Conservation (phyloP, 2,329 filamentous ascomycete genomes). For the Xylaria hypoxylon region DNA sequence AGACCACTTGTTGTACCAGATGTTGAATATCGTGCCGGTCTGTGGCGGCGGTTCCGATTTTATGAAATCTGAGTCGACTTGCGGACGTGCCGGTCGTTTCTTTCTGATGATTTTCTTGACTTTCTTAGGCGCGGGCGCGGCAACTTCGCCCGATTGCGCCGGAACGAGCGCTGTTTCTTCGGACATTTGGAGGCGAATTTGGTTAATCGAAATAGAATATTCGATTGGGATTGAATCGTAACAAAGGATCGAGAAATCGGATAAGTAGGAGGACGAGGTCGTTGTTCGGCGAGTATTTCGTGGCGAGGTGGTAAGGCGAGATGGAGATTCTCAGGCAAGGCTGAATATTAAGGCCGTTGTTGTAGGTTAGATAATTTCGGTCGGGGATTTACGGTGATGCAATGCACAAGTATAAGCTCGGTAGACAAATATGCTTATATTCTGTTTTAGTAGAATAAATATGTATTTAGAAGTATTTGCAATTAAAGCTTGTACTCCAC, state of each 20-base stretch:
- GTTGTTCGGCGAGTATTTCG: conserved; percentile 16
- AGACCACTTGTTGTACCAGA: conserved; percentile 98
- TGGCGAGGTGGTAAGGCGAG: conserved; percentile 4
- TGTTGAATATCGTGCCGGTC: conserved; percentile 96
- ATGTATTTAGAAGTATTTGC: neutral
- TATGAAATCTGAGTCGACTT: conserved; percentile 87
- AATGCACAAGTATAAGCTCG: no score
- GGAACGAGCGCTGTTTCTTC: conserved; percentile 48
- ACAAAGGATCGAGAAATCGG: neutral
- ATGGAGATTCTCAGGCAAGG: conserved; percentile 25
- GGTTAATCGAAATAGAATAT: conserved; percentile 14
- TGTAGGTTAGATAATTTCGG: no score
- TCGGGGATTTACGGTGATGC: no score
- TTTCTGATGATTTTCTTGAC: conserved; percentile 93
- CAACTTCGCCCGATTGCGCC: conserved; percentile 56
- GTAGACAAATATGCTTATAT: no score
- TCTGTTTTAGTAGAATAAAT: no score
- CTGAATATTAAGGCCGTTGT: conserved; percentile 23
- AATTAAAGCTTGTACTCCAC: neutral
- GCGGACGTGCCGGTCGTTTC: conserved; percentile 85
- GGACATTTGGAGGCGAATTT: conserved; percentile 42
- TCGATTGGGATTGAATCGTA: neutral
- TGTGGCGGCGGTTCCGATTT: conserved; percentile 88
- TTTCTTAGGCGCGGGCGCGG: conserved; percentile 67
- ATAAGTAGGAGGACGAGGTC: neutral